Evolutionary conservation across 495 filamentous ascomycete genomes (phyloP), one percentile per base, ranked within the genome.

Genomic region (Mytilinidion resinicola): DNA sequence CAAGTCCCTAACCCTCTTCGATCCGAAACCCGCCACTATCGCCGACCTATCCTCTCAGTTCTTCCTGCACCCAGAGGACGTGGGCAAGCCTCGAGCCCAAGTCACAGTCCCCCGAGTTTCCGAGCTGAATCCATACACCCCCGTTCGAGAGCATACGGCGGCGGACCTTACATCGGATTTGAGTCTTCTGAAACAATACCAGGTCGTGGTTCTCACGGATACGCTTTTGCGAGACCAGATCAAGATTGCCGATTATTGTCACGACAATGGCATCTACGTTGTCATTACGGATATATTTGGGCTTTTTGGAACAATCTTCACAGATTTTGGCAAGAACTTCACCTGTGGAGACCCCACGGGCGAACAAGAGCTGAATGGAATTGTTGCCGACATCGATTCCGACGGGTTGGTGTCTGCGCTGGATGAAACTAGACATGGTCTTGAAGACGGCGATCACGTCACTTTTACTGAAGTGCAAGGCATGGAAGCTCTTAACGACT

Each of bases 361-460:
- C 58, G 95, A 99, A 73, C 87, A 86, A 51, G 85, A 88, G 25
- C 75, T 86, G n/a, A 86, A 72, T 66, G 95, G 95, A 17, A 97
- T 99, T 57, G 81, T 99, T 35, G 92, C 93, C 9, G 86, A 78
- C 38, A 95, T 99, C 63, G 85, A 91, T 64, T 82, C 89, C 44
- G 86, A 90, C 35, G 95, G 95, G 25, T 68, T 97, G 59, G 95
- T 99, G 6, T 96, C 92, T 47, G 91, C 91, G 8, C 78, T 97
- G 20, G 95, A 99, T 69, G 95, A 99, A 73, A 95, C 89, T 3
- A 82, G 95, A 53, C 95, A 99, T 69, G 95, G 95, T 14, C 77
- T 99, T 33, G 89, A 96, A 70, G 93, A 97, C 79, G 95, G 93
- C 6, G 95, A 99, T 66, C 93, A 84, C 69, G 91, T 99, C 52